phyloP scores from a whole-genome alignment of 331 rosid genomes.

The Malus hybrid region DNA sequence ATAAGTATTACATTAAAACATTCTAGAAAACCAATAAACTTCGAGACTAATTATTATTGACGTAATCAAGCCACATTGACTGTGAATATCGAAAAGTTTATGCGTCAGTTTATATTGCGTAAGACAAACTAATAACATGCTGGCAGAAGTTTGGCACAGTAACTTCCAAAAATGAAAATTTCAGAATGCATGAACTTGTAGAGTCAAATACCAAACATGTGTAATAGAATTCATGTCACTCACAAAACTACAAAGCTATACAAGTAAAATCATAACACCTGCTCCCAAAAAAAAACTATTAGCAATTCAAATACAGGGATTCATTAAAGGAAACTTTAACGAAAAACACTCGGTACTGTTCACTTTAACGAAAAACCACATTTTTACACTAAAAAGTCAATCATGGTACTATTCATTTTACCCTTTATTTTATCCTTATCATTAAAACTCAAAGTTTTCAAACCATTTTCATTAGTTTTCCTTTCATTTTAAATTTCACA shows the following conservation, averaged over 20 bases:
- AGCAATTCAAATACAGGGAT: not conserved
- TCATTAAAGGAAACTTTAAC: not conserved
- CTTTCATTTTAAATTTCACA: no score
- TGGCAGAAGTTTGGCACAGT: not conserved
- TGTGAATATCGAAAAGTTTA: not conserved
- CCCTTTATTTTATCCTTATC: not conserved
- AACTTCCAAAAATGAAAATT: not conserved
- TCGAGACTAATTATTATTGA: no score
- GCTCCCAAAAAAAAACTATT: not conserved
- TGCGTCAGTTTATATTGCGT: not conserved
- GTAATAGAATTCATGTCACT: not conserved
- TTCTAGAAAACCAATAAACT: no score
- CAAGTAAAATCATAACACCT: no score
- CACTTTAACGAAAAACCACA: not conserved
- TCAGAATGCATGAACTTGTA: not conserved
- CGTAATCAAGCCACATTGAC: not conserved
- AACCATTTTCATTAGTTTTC: no score
- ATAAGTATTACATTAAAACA: no score
- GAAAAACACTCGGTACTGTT: no score
- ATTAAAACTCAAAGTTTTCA: no score
- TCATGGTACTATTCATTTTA: no score
- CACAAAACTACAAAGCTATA: not conserved
- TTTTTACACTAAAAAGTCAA: no score
- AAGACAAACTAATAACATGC: not conserved
- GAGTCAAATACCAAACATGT: not conserved